Evolutionary conservation across 805 yeast genomes (phyloP), one percentile per base, ranked within the genome.

Genomic region (Spathaspora passalidarum): DNA sequence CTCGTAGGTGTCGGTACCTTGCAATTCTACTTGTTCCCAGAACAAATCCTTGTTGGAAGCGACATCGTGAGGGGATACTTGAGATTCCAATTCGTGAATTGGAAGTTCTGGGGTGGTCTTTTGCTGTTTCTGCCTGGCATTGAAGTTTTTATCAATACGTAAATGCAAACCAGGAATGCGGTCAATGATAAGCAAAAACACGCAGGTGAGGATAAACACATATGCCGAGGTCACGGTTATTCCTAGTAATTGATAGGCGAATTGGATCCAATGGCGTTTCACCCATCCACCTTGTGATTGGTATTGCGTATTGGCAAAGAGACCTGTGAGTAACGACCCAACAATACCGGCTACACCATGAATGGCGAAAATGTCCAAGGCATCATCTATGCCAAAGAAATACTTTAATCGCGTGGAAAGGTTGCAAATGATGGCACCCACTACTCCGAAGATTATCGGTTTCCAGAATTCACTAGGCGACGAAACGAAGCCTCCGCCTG

Each of bases 291-390:
- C 76, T 17, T 55, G 36, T 1, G 73, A 56, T 1, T 53, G 60
- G 43, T 66, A 66, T 6, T 50, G 44, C 9, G 54, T 48, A 34
- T 64, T 65, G 14, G 75, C 72, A 54, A 72, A 68, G 1, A 72
- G 59, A 0, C 76, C 76, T 1, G 73, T 69, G 29, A 72, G 53
- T 10, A 72, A 32, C 2, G 73, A 66, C 0, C 76, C 76, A 2
- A 61, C 63, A 22, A 68, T 61, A 0, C 76, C 76, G 19, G 70
- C 65, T 5, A 69, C 56, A 0, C 75, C 76, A 52, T 72, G 76
- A 34, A 72, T 62, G 6, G 76, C 75, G 54, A 70, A 70, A 3
- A 71, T 57, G 51, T 72, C 76, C 35, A 70, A 62, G 1, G 74
- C 69, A 53, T 72, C 76, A 49, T 72, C 76, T n/a, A 71, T 62